Evolutionary conservation across 2,329 filamentous ascomycete genomes (phyloP), one percentile per base, ranked within the genome.

Genomic region (Sarocladium kiliense): DNA sequence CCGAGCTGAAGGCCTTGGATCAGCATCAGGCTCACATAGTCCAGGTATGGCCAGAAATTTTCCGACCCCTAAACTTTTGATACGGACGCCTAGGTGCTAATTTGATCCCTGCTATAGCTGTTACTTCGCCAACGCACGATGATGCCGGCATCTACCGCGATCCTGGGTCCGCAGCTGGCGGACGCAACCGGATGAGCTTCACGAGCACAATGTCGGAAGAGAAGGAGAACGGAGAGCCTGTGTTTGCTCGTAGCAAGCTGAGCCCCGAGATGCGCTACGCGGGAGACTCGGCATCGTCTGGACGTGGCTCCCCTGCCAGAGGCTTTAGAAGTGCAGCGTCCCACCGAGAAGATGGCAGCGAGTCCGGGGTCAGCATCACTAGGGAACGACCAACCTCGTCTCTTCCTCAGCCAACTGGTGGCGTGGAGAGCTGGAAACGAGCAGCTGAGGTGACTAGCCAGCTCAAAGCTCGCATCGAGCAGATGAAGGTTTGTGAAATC

Each of bases 371-470:
- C 10, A 59, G 61, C 14, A 60, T 64, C 5, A 57, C 64, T 45
- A 58, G 64, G 58, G 63, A 73, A 49, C 65, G 71, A 3, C 69
- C 69, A 0, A 64, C 64, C 41, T 72, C 71, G 18, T 66, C 68
- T 10, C 61, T 72, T 12, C 69, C 71, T 3, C 69, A 71, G 21
- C 64, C 71, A 3, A 57, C 65, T 6, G 64, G 65, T 30, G 64
- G 64, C 21, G 54, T 45, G 2, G 94, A 99, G 74, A 97, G 92
- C 68, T 99, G 94, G 94, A 95, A 92, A 75, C 81, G 94, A 62
- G 94, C 94, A 18, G 94, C 94, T 2, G 94, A 99, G 75, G 94
- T 99, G 56, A 99, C 94, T 55, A 97, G 92, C 71, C 94, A 97
- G 70, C 72, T 99, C 65, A 99, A 97, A 77, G 91, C 93, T 54